Percentiles rank a stretch among this genome's conserved stretches.
phyloP scores from a whole-genome alignment of 2,329 filamentous ascomycete species.

The Sclerotinia borealis region DNA sequence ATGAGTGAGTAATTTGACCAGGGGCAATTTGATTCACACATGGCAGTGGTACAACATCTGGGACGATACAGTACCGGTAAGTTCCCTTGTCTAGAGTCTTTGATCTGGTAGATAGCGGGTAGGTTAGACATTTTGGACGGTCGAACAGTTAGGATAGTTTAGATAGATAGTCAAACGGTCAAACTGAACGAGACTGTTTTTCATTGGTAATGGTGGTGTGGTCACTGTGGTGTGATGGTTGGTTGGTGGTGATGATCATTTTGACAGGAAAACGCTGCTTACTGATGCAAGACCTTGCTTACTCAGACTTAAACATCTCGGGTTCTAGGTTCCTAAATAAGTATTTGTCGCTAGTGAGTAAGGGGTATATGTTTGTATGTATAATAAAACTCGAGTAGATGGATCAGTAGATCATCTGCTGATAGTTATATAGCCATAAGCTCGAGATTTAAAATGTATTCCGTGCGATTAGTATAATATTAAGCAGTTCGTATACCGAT shows the following conservation, averaged over 20 bases:
- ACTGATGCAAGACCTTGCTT: constrained; percentile 12
- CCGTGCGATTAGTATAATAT: too few species aligned
- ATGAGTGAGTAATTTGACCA: not conserved
- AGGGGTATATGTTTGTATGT: not conserved
- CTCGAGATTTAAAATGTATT: too few species aligned
- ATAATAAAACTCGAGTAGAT: too few species aligned
- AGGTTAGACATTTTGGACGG: not conserved
- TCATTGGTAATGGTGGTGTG: not conserved
- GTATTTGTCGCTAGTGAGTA: not conserved
- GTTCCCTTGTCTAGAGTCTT: not conserved
- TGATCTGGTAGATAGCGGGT: not conserved
- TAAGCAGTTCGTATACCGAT: too few species aligned
- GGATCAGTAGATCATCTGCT: too few species aligned
- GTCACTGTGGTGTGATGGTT: not conserved
- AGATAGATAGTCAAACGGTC: not conserved
- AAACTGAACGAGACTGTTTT: not conserved
- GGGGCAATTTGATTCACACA: not conserved
- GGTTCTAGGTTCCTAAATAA: too few species aligned
- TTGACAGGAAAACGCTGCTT: constrained; percentile 1
- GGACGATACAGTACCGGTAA: too few species aligned
- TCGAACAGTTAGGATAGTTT: not conserved
- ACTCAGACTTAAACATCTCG: constrained; percentile 3
- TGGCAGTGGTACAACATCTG: constrained; percentile 2
- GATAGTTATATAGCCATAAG: too few species aligned
- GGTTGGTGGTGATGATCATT: not conserved